phyloP scores from a whole-genome alignment of 225 moss, liverwort and hornwort species.

The Bryoerythrophyllum caledonicum region DNA sequence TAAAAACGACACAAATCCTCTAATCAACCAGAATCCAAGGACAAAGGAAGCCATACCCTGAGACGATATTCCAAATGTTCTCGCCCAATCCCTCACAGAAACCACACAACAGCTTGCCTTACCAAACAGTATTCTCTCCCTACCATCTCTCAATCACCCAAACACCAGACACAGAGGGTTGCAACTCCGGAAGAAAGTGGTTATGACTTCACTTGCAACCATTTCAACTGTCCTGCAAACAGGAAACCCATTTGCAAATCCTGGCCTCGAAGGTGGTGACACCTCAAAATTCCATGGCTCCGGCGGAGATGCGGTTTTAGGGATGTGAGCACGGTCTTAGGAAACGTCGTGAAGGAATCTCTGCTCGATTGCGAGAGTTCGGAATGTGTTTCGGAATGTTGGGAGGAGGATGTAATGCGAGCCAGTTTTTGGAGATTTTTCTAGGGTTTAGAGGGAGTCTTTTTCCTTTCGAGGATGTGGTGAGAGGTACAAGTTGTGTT shows the following conservation, averaged over 20 bases:
- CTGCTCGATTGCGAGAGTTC: not conserved
- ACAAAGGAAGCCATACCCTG: not conserved
- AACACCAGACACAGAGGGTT: not conserved
- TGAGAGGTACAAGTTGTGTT: not conserved
- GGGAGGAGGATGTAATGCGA: not conserved
- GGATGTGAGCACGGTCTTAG: not conserved
- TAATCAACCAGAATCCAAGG: not conserved
- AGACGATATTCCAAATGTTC: conserved; percentile 10
- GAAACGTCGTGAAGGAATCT: not conserved
- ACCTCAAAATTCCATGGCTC: not conserved
- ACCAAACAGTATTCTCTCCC: not conserved
- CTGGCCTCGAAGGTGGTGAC: conserved; percentile 22
- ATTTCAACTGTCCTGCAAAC: not conserved
- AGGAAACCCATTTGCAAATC: conserved; percentile 1
- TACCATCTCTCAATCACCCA: conserved; percentile 1
- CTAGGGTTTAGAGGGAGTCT: not conserved
- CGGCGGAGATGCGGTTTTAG: not conserved
- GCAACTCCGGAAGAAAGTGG: not conserved
- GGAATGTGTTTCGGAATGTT: not conserved
- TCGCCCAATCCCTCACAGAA: conserved; percentile 9
- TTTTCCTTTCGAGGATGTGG: conserved; percentile 5
- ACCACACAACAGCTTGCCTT: conserved; percentile 19
- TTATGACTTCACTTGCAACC: not conserved
- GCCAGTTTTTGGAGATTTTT: not conserved
- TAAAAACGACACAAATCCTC: not conserved